Percentiles rank a stretch among this genome's conserved stretches.
Evolutionary conservation across 805 yeast genomes (phyloP).

Genomic region (Candida nitratophila): DNA sequence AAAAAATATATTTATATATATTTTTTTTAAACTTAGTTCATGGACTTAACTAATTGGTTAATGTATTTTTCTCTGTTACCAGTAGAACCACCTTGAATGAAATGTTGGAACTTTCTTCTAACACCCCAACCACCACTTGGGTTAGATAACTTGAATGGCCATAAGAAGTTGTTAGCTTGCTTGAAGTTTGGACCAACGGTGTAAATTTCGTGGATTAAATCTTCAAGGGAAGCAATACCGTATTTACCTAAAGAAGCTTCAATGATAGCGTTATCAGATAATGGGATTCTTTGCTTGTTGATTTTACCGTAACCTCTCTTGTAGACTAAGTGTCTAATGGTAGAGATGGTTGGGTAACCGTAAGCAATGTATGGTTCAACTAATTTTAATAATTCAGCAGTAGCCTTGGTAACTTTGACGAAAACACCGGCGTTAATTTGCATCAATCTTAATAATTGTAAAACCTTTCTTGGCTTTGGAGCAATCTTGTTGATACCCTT

Average conservation of each 20-base stretch:
- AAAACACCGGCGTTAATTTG: slow-evolving; percentile 95
- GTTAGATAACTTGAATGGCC: slow-evolving; percentile 96
- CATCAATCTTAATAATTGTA: slow-evolving; percentile 87
- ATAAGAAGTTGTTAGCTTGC: slow-evolving; percentile 96
- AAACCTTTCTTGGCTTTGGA: slow-evolving; percentile 98
- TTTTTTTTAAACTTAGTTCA: slow-evolving; percentile 54
- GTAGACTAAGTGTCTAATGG: slow-evolving; percentile 89
- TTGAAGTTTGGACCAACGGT: slow-evolving; percentile 98
- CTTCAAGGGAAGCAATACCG: slow-evolving; percentile 90
- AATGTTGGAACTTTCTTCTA: slow-evolving; percentile 93
- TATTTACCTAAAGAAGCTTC: slow-evolving; percentile 86
- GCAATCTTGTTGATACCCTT: slow-evolving; percentile 99
- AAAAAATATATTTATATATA: too few relatives aligned
- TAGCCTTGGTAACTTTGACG: slow-evolving; percentile 93
- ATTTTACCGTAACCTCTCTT: slow-evolving; percentile 98
- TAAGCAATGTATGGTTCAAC: slow-evolving; percentile 95
- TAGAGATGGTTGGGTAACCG: slow-evolving; percentile 94
- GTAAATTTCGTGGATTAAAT: slow-evolving; percentile 92
- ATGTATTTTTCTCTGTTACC: slow-evolving; percentile 97
- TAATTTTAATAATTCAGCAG: slow-evolving; percentile 83
- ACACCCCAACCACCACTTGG: slow-evolving; percentile 98
- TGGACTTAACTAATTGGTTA: slow-evolving; percentile 88
- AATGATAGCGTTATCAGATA: slow-evolving; percentile 80
- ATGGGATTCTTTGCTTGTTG: slow-evolving; percentile 91
- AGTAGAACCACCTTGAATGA: slow-evolving; percentile 96